Percentiles rank a stretch among this genome's conserved stretches.
These are phyloP conservation scores for Phyllosticta capitalensis DNA, from an alignment of 2,329 filamentous ascomycete genomes.

Conservation along the genomic window DNA sequence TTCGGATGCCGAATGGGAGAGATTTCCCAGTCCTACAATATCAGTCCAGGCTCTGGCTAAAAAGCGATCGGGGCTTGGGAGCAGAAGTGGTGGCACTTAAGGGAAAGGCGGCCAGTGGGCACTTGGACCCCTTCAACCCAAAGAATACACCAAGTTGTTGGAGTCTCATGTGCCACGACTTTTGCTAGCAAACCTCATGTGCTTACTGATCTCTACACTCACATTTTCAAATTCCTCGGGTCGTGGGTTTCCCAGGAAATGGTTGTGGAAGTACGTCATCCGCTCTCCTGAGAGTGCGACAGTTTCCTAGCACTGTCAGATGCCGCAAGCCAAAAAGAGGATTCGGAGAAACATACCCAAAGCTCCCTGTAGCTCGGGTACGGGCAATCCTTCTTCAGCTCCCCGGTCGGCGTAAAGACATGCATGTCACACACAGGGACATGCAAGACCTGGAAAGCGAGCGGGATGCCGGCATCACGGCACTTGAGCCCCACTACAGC, in stretches of 20 bases:
- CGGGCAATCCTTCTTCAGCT: constrained; percentile 27
- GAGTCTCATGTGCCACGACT: no score
- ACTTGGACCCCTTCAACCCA: neutral
- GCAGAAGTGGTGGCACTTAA: no score
- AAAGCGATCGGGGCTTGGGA: no score
- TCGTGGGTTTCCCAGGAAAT: constrained; percentile 30
- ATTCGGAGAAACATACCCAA: neutral
- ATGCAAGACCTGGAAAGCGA: constrained; percentile 28
- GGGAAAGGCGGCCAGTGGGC: no score
- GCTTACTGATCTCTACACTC: constrained; percentile 13
- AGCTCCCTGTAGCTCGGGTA: constrained; percentile 23
- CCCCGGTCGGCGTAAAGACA: constrained; percentile 26
- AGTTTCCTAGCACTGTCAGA: constrained; percentile 21
- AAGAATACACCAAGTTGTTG: neutral
- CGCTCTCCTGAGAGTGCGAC: constrained; percentile 26
- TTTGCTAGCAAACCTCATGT: no score
- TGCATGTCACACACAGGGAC: constrained; percentile 31
- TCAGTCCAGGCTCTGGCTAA: no score
- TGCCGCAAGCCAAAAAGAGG: constrained; percentile 25
- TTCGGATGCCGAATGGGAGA: constrained; percentile 31
- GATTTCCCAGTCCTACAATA: constrained; percentile 33
- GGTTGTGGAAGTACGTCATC: constrained; percentile 32
- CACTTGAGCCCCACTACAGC: constrained; percentile 31
- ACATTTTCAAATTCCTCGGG: constrained; percentile 27
- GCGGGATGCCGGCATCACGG: constrained; percentile 26